Percentiles rank a stretch among this genome's conserved stretches.
Conservation (phyloP, 1,284 basidiomycete species). For the Microbotryum scabiosae region DNA sequence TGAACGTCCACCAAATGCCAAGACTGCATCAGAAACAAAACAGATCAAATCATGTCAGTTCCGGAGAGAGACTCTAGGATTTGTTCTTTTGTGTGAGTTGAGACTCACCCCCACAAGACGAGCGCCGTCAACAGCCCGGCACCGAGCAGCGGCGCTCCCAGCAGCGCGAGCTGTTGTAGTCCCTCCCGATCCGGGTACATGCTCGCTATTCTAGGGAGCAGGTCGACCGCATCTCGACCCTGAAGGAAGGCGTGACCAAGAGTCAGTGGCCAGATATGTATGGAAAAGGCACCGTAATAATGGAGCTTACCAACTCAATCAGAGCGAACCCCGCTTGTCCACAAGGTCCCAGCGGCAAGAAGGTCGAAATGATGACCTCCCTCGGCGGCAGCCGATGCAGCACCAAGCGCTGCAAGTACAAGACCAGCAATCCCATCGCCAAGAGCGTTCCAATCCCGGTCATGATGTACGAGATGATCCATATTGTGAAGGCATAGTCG, state of each 20-base stretch:
- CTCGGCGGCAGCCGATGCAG: conserved; percentile 33
- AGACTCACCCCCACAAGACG: conserved; percentile 30
- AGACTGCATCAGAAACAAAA: conserved; percentile 4
- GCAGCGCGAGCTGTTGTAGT: conserved; percentile 7
- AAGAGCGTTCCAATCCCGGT: conserved; percentile 28
- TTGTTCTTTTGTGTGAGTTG: not conserved
- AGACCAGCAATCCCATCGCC: conserved; percentile 28
- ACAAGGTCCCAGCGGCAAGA: conserved; percentile 33
- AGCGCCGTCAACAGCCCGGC: conserved; percentile 30
- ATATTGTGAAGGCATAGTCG: conserved; percentile 28
- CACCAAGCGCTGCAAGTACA: conserved; percentile 34
- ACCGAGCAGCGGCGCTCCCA: conserved; percentile 28
- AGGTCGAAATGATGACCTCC: conserved; percentile 32
- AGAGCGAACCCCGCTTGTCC: conserved; percentile 33
- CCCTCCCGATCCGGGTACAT: conserved; percentile 11
- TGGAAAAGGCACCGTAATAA: not conserved
- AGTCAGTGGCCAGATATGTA: not conserved
- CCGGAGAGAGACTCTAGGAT: not conserved
- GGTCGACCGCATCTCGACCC: conserved; percentile 20
- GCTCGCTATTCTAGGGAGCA: conserved; percentile 29
- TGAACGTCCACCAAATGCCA: conserved; percentile 33
- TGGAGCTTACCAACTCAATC: conserved; percentile 28
- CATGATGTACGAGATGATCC: conserved; percentile 32
- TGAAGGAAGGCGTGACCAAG: not conserved
- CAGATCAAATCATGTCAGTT: not conserved